A percentile compares a stretch with the other conserved stretches of the same genome.
These are phyloP conservation scores for Aegilops bicornis DNA, from an alignment of 176 grass and related monocot species.

Conservation along the genomic window DNA sequence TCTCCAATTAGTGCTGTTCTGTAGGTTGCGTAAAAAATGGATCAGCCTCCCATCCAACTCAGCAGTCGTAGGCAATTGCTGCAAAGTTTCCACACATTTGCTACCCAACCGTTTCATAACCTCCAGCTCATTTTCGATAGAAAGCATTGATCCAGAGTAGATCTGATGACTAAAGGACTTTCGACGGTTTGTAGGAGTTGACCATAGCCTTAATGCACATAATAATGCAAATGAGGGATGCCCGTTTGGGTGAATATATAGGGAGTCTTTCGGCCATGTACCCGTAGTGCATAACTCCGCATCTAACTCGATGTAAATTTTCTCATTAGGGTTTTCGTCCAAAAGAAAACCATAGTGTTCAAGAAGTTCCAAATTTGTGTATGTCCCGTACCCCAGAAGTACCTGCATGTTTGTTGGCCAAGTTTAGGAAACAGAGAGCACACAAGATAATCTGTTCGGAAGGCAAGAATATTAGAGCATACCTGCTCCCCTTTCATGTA, in stretches of 20 bases:
- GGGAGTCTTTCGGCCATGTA: slow-evolving; percentile 58
- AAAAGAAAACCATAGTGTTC: slow-evolving; percentile 95
- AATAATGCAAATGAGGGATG: slow-evolving; percentile 72
- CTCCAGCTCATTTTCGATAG: slow-evolving; percentile 70
- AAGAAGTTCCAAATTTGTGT: slow-evolving; percentile 85
- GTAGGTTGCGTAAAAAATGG: slow-evolving; percentile 40
- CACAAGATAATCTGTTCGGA: not conserved
- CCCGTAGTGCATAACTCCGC: slow-evolving; percentile 46
- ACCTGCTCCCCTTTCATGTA: slow-evolving; percentile 89
- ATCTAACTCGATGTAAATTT: slow-evolving; percentile 75
- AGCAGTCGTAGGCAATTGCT: slow-evolving; percentile 42
- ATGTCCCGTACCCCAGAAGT: slow-evolving; percentile 81
- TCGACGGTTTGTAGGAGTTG: slow-evolving; percentile 41
- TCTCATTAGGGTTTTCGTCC: slow-evolving; percentile 78
- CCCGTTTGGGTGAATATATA: slow-evolving; percentile 81
- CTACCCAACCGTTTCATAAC: slow-evolving; percentile 73
- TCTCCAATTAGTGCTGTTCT: slow-evolving; percentile 32
- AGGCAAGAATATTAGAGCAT: not conserved
- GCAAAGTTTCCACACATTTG: slow-evolving; percentile 55
- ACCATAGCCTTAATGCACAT: slow-evolving; percentile 70
- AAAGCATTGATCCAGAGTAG: slow-evolving; percentile 67
- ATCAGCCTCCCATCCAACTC: slow-evolving; percentile 59
- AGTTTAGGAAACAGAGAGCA: not conserved
- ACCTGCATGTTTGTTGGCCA: slow-evolving; percentile 42
- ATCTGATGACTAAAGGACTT: slow-evolving; percentile 51